These are phyloP conservation scores for Suillus placidus DNA, from an alignment of 768 basidiomycete genomes.

Conservation along the genomic window DNA sequence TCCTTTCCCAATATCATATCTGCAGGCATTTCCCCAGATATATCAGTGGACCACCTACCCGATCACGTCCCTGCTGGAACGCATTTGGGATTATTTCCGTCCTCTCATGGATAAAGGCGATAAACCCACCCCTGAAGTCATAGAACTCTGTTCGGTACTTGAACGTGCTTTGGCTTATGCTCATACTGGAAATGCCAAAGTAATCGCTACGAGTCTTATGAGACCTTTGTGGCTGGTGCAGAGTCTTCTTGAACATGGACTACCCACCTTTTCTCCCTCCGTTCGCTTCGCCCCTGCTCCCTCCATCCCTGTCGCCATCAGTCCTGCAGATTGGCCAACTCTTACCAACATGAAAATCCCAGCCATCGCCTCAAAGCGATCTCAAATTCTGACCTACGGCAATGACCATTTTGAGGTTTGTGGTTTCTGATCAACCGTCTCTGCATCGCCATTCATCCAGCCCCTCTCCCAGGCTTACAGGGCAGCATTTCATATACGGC, in stretches of 20 bases:
- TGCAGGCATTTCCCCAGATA: too few species aligned
- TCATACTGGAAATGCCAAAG: conserved; percentile 6
- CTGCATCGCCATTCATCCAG: neutral
- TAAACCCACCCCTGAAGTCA: neutral
- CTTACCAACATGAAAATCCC: neutral
- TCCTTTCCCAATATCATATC: too few species aligned
- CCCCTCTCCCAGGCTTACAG: neutral
- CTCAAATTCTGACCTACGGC: neutral
- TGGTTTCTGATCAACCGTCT: neutral
- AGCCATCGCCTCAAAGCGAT: neutral
- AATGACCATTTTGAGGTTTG: neutral
- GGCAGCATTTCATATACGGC: neutral
- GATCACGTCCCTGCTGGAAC: neutral
- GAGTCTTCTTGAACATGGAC: neutral
- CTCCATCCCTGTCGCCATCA: neutral
- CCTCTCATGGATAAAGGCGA: neutral
- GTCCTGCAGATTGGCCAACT: neutral
- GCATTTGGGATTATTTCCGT: neutral
- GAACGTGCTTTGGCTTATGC: conserved; percentile 5
- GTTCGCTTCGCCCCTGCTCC: neutral
- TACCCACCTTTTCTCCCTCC: neutral
- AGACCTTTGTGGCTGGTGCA: neutral
- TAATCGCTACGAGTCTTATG: neutral
- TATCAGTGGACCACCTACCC: too few species aligned
- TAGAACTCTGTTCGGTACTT: neutral